Evolutionary conservation across 164 flowering plant genomes (phyloP), one percentile per base, ranked within the genome.

Genomic region (Echeveria elegans): DNA sequence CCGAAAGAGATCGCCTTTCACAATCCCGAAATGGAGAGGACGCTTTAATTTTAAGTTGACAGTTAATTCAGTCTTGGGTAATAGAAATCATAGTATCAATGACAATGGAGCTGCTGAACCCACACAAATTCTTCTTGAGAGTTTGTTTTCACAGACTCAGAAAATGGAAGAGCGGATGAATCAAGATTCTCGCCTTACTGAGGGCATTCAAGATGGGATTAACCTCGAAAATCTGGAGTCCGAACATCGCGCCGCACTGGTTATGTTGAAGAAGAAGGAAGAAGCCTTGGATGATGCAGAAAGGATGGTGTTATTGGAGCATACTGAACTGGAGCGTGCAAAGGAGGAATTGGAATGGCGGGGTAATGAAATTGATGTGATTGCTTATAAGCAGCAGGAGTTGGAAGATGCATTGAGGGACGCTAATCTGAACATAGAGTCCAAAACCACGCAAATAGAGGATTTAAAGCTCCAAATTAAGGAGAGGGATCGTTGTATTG

Each of bases 101-200:
- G 85, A 72, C 70, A 74, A 80, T 81, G 98, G 83, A 66, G 75
- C 85, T n/a, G 41, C 77, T 30, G 86, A 86, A 65, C 87, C 94
- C 34, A 80, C 93, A 5, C 78, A 84, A 73, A 56, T 80, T 82
- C 86, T 87, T 68, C 82, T 93, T 63, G 96, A 93, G 83, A 84
- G 84, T 67, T 73, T 87, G 77, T 90, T 87, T 81, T 82, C 79
- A 18, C 88, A 87, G 71, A 82, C 96, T 8, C 96, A 86, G 81
- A 86, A 83, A 69, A 82, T 93, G 72, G 97, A 90, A 76, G 82
- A 85, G 66, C 83, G 78, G 66, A 82, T 82, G 68, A 80, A 67
- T 45, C 66, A 74, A 69, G 82, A 78, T 70, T 75, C 82, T 30
- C 64, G 15, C 18, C 34, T 75, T 29, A 40, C 86, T 34, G 65